A percentile compares a stretch with the other conserved stretches of the same genome.
These are phyloP conservation scores for Nymphaea thermarum DNA, from an alignment of 164 flowering plant species.

Conservation along the genomic window DNA sequence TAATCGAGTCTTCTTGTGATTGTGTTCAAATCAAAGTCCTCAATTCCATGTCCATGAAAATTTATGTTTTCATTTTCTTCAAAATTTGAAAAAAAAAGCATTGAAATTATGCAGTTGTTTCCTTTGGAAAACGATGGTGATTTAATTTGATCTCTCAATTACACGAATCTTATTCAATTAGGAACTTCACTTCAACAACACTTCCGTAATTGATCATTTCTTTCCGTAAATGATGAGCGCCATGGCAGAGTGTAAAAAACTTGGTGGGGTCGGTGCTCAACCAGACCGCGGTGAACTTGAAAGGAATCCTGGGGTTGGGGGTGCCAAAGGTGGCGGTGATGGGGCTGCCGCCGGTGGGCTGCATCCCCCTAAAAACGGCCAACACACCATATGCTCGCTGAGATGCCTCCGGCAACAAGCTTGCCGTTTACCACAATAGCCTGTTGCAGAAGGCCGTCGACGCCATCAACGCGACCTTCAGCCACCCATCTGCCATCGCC, in stretches of 20 bases:
- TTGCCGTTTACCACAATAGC: slow-evolving; percentile 3
- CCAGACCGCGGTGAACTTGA: neutral
- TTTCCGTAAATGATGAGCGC: too few species aligned
- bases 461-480: neutral
- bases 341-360: slow-evolving; percentile 5
- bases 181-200: too few species aligned
- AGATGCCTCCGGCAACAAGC: neutral
- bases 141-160: too few species aligned
- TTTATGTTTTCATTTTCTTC: too few species aligned
- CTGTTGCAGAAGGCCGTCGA: slow-evolving; percentile 3
- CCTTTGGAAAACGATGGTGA: too few species aligned
- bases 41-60: neutral
- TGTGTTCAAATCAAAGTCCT: neutral
- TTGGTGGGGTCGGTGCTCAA: slow-evolving; percentile 1
- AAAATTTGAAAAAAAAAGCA: too few species aligned
- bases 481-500: neutral
- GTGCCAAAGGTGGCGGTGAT: slow-evolving; percentile 5
- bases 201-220: too few species aligned
- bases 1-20: neutral
- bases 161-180: too few species aligned
- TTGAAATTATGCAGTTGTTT: neutral
- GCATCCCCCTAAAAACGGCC: slow-evolving; percentile 1
- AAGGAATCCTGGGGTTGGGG: slow-evolving; percentile 1
- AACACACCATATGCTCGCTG: neutral
- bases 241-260: neutral